A percentile compares a stretch with the other conserved stretches of the same genome.
Evolutionary conservation across 2,329 filamentous ascomycete genomes (phyloP).

Genomic region (Microcyclosporella mali): DNA sequence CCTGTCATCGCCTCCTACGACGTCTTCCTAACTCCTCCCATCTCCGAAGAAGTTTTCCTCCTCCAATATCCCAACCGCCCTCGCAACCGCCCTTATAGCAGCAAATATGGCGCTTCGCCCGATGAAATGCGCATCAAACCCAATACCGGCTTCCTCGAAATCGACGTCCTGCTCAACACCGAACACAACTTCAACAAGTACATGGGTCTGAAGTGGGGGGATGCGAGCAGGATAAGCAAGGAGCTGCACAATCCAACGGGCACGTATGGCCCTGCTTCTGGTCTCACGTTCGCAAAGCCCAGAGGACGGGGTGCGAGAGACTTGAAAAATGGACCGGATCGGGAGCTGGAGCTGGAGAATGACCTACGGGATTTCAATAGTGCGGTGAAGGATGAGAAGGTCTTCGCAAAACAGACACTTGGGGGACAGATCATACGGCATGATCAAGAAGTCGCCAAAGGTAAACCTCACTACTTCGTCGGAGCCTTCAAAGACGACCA

Average conservation of each 20-base stretch:
- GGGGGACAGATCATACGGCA: slow-evolving; percentile 68
- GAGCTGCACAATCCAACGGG: slow-evolving; percentile 36
- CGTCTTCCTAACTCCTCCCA: slow-evolving; percentile 76
- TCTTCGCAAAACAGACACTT: slow-evolving; percentile 74
- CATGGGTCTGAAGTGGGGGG: slow-evolving; percentile 78
- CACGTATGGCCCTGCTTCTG: slow-evolving; percentile 43
- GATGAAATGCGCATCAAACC: slow-evolving; percentile 76
- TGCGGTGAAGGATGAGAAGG: slow-evolving; percentile 62
- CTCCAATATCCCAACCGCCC: slow-evolving; percentile 83
- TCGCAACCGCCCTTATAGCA: slow-evolving; percentile 57
- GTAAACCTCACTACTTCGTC: slow-evolving; percentile 75
- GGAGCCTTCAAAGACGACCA: slow-evolving; percentile 84
- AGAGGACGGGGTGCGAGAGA: slow-evolving; percentile 12
- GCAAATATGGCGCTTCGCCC: slow-evolving; percentile 52
- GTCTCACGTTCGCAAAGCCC: slow-evolving; percentile 33
- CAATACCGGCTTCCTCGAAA: slow-evolving; percentile 74
- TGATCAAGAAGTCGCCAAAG: slow-evolving; percentile 59
- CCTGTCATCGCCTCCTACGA: slow-evolving; percentile 59
- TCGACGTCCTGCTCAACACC: slow-evolving; percentile 80
- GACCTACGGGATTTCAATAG: slow-evolving; percentile 55
- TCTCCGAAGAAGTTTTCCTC: slow-evolving; percentile 53
- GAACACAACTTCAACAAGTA: slow-evolving; percentile 70
- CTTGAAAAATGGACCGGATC: slow-evolving; percentile 43
- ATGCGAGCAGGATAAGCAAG: slow-evolving; percentile 50
- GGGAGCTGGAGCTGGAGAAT: slow-evolving; percentile 34